Evolutionary conservation across 2,329 filamentous ascomycete genomes (phyloP), one percentile per base, ranked within the genome.

Genomic region (Magnaporthiopsis rhizophila): DNA sequence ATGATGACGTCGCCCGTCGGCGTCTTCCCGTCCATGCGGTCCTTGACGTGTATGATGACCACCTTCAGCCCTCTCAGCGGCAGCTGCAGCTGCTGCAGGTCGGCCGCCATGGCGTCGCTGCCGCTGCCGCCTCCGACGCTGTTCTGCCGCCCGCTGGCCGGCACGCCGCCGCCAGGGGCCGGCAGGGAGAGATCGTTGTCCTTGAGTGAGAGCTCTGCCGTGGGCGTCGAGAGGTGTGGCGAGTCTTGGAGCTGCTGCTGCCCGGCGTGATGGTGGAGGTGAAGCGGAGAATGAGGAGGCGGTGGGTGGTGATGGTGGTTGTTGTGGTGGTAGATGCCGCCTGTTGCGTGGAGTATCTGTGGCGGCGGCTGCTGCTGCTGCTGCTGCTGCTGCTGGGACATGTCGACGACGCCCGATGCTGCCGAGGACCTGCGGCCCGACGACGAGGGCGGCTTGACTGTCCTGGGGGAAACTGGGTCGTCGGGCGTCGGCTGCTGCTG

Each of bases 41-140:
- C 94, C 74, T 99, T 99, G 71, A 98, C 85, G 73, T 99, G 95
- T 53, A 98, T 98, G 64, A 98, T 86, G 62, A 97, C 87, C 1
- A 99, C 80, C 67, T 87, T 89, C 34, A 98, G 73, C 0, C 92
- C 92, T 63, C 81, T 79, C 5, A 99, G 80, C 8, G 87, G 87
- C 71, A 72, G 65, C 7, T 66, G 59, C 63, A 15, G 62, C 61
- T 28, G 64, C 12, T 58, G 57, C 12, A 58, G 57, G n/a, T 65
- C 8, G 26, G 63, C 45, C 36, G 18, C 36, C 36, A 18, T 11
- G 64, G 60, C 28, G n/a, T 38, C 21, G n/a, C 30, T n/a, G 13
- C n/a, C 12, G n/a, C 24, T n/a, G 13, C n/a, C n/a, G 45, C 11
- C 21, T 18, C 45, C 45, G 11, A 34, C 30, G 57, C 53, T 58